These are phyloP conservation scores for Coffea eugenioides DNA, from an alignment of 257 asterid genomes.

Conservation along the genomic window DNA sequence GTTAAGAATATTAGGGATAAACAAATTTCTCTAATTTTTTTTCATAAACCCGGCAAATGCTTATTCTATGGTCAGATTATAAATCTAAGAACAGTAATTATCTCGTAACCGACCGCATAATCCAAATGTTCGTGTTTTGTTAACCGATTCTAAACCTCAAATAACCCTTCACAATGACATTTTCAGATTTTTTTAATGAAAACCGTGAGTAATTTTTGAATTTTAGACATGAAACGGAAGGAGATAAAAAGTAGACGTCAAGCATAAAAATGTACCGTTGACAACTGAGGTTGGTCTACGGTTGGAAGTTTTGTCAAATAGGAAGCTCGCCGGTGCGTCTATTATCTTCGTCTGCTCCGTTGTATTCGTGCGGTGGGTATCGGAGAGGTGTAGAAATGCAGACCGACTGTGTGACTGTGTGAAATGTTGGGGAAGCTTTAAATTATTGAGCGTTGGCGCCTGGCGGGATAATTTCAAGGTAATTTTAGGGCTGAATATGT, in stretches of 20 bases:
- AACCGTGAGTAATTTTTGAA: background rate
- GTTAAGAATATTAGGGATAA: background rate
- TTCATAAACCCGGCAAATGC: no score
- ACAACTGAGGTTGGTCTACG: conserved; percentile 7
- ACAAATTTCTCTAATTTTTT: background rate
- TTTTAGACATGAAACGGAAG: background rate
- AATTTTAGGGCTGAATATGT: conserved; percentile 21
- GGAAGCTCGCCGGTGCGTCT: background rate
- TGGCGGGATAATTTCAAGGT: conserved; percentile 53
- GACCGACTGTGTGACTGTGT: background rate
- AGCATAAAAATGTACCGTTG: background rate
- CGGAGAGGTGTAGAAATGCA: background rate
- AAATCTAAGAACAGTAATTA: conserved; percentile 11
- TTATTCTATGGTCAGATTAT: background rate
- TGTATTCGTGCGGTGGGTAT: background rate
- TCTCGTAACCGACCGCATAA: background rate
- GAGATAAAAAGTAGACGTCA: conserved; percentile 9
- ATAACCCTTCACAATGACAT: background rate
- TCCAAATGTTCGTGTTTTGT: background rate
- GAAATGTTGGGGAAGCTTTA: conserved; percentile 25
- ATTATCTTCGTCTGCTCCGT: background rate
- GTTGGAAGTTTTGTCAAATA: background rate
- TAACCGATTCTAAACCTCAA: background rate
- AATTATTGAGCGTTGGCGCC: conserved; percentile 31
- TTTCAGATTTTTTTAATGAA: background rate